Evolutionary conservation across 768 basidiomycete genomes (phyloP), one percentile per base, ranked within the genome.

Genomic region (Clitopilus hobsonii): DNA sequence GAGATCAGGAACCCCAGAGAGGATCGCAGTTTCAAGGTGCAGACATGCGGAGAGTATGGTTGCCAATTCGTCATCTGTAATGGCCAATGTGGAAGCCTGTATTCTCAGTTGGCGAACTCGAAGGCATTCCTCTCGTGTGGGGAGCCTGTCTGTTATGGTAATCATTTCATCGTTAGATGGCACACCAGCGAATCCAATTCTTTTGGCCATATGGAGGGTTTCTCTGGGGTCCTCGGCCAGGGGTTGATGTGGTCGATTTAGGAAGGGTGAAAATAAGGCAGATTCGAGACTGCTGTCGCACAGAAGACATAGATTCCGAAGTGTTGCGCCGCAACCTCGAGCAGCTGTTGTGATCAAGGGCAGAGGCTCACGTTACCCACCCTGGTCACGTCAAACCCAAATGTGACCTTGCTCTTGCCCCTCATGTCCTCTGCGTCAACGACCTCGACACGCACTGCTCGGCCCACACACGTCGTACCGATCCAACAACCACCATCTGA

Each of bases 1-100:
- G 14, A 83, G 77, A 57, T 84, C 80, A 52, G 75, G 74, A 13
- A 88, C 78, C n/a, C 85, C 86, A 13, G 80, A 80, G n/a, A 94
- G 74, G 48, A 83, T 79, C 22, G 85, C 78, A 3, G 84, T 81
- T 65, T 87, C 80, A 48, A 94, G 74, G 55, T 85, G 81, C 13
- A 84, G 81, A 67, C 86, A 88, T 47, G 72, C 68, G 1, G 72
- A 65, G 51, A 94, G 69, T 24, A 86, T 77, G 5, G 65, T 55
- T 11, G 80, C 78, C 36, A 96, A 75, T 54, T 82, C 72, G 52
- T 84, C 79, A 63, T 92, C 85, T 27, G 74, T 75, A 14, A 90
- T 70, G 22, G 65, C 64, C 38, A 66, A 60, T 23, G 59, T 69
- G 54, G 62, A 69, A 49, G 74, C 68, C 32, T 78, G 78, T 58